Evolutionary conservation across 495 filamentous ascomycete species (phyloP).

Genomic region (Pyrenula massariospora): DNA sequence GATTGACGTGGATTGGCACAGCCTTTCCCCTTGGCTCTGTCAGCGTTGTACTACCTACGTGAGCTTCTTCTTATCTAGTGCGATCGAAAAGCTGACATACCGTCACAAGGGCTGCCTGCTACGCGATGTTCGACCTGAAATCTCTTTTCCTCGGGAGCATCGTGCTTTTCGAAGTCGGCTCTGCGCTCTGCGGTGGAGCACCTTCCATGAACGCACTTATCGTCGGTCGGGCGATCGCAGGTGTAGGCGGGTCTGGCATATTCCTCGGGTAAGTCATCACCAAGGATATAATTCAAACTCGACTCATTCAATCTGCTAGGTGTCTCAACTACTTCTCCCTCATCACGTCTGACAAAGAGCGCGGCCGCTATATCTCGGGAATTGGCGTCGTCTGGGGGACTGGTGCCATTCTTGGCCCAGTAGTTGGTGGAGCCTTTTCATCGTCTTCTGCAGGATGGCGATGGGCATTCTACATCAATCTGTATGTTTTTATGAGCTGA

Average conservation of each 20-base stretch:
- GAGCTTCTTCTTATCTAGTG: too few species aligned
- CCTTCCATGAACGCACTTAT: slow-evolving; percentile 18
- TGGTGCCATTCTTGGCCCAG: too few species aligned
- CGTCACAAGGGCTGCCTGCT: slow-evolving; percentile 2
- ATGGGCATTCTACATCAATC: slow-evolving; percentile 28
- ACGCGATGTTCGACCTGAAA: slow-evolving; percentile 16
- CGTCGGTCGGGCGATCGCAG: slow-evolving; percentile 20
- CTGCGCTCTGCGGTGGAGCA: slow-evolving; percentile 19
- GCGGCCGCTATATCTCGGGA: too few species aligned
- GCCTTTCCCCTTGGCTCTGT: slow-evolving; percentile 43
- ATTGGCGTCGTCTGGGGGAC: too few species aligned
- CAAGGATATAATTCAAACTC: too few species aligned
- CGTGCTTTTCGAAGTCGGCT: slow-evolving; percentile 18
- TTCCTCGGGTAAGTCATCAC: slow-evolving; percentile 42
- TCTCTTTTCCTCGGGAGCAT: slow-evolving; percentile 14
- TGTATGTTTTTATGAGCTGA: too few species aligned
- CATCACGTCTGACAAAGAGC: too few species aligned
- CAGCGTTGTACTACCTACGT: too few species aligned
- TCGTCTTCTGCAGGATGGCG: slow-evolving; percentile 25
- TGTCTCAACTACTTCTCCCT: too few species aligned
- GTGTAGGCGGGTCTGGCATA: slow-evolving; percentile 35
- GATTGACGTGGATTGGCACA: slow-evolving; percentile 44
- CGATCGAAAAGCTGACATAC: background rate
- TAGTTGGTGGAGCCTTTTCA: slow-evolving; percentile 27
- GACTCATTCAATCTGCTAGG: too few species aligned